These are phyloP conservation scores for Naganishia albida DNA, from an alignment of 1,284 basidiomycete species.

Conservation along the genomic window DNA sequence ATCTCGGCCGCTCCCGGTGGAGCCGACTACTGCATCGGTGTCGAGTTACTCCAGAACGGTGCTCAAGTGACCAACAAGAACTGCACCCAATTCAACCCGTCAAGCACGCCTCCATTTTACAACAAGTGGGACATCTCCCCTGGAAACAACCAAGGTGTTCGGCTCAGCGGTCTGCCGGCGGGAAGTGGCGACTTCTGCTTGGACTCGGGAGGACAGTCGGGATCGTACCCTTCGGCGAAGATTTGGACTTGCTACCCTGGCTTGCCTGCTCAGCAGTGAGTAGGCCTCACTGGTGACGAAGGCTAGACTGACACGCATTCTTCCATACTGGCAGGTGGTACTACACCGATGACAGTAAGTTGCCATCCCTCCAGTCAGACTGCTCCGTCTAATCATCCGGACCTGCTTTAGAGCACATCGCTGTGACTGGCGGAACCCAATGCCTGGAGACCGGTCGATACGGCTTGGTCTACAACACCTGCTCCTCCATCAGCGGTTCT, in stretches of 20 bases:
- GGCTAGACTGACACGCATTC: background rate
- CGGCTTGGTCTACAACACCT: constrained; percentile 1
- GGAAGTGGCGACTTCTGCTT: constrained; percentile 32
- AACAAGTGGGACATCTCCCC: constrained; percentile 26
- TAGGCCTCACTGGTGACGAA: background rate
- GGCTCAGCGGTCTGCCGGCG: constrained; percentile 15
- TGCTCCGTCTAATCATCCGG: background rate
- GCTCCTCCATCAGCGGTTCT: constrained; percentile 19
- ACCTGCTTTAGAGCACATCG: background rate
- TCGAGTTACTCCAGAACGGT: constrained; percentile 14
- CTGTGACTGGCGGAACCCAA: constrained; percentile 3
- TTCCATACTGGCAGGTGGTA: background rate
- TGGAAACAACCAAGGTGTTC: constrained; percentile 23
- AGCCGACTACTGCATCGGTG: constrained; percentile 14
- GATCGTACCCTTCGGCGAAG: constrained; percentile 13
- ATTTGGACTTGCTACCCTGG: constrained; percentile 32
- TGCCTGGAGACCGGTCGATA: constrained; percentile 19
- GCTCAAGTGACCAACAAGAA: constrained; percentile 17
- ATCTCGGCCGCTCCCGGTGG: background rate
- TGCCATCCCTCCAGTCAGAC: too few relatives aligned
- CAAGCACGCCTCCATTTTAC: constrained; percentile 7
- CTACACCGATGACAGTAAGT: constrained; percentile 19
- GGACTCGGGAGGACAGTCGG: constrained; percentile 32
- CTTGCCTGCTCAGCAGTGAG: constrained; percentile 19
- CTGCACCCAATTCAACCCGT: constrained; percentile 4